phyloP scores from a whole-genome alignment of 148 eudicot species.

The Nyssa sinensis region DNA sequence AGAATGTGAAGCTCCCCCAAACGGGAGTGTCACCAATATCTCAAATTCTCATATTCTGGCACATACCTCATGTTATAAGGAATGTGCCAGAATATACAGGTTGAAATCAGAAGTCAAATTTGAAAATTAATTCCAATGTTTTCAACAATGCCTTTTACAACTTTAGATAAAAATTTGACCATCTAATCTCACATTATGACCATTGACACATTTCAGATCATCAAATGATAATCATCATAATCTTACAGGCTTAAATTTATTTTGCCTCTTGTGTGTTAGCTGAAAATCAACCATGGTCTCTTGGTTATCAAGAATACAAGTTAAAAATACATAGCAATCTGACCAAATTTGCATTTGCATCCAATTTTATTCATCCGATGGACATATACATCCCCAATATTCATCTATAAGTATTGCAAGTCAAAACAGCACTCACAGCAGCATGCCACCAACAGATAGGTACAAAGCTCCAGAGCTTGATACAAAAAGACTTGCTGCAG shows the following conservation, averaged over 20 bases:
- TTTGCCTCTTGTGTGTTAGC: neutral
- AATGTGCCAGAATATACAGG: too few species aligned
- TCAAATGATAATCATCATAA: neutral
- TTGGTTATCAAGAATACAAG: neutral
- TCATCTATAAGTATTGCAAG: neutral
- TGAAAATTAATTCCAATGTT: too few species aligned
- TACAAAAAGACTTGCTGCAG: conserved; percentile 60
- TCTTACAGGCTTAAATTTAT: neutral
- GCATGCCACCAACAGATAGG: conserved; percentile 84
- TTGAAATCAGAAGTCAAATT: too few species aligned
- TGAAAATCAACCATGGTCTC: neutral
- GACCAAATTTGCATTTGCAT: neutral
- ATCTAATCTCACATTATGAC: too few species aligned
- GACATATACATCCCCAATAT: neutral
- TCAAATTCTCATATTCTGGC: too few species aligned
- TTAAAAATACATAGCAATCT: neutral
- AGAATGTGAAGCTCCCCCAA: too few species aligned
- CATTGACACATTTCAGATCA: neutral
- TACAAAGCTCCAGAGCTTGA: conserved; percentile 49
- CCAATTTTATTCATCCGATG: neutral
- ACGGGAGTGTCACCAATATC: too few species aligned
- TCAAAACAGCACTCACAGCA: conserved; percentile 55
- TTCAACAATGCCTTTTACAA: too few species aligned
- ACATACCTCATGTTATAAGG: too few species aligned
- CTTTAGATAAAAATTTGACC: too few species aligned